Evolutionary conservation across 202 grass and related monocot species (phyloP), one percentile per base, ranked within the genome.

Genomic region (Hordeum pubiflorum): DNA sequence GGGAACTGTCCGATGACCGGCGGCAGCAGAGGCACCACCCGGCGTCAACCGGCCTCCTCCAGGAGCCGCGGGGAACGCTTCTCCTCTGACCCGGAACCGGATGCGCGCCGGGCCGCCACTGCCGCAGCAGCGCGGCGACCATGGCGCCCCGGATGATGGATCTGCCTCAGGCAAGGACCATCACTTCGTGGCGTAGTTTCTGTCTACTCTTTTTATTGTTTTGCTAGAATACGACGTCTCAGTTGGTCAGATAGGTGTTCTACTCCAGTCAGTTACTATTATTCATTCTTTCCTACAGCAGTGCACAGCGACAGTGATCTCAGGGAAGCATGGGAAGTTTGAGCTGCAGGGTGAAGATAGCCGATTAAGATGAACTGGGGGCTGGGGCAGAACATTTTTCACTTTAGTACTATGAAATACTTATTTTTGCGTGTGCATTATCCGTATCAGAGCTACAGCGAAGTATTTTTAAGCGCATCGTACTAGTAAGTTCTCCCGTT

Each of bases 91-190:
- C 10, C 55, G 21, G 79, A 77, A 11, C 39, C 37, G 37, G 7
- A 7, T 33, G 12, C 82, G 43, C 85, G 87, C 74, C 76, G 86
- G 52, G 76, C 62, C 4, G 59, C 55, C 58, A 79, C 81, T 9
- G 77, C 38, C 80, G 56, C 37, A 78, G 84, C 57, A 48, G 43
- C 78, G 82, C 24, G 79, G 78, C 32, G 79, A 89, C 86, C 88
- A 87, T 62, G 91, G 87, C 87, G 22, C 92, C 94, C 34, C 91
- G 84, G 85, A 91, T 97, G 90, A 94, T 89, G 90, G 94, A 97
- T 91, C 92, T 94, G 74, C 79, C 86, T 55, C 95, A 94, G 92
- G 96, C 94, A 70, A 81, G 24, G 74, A 24, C 10, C 75, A 40
- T 33, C 58, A 7, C 3, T 41, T 73, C 78, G 24, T 65, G 10